Evolutionary conservation across 208 protist species (phyloP), one percentile per base, ranked within the genome.

Genomic region (Crithidia expoeki): DNA sequence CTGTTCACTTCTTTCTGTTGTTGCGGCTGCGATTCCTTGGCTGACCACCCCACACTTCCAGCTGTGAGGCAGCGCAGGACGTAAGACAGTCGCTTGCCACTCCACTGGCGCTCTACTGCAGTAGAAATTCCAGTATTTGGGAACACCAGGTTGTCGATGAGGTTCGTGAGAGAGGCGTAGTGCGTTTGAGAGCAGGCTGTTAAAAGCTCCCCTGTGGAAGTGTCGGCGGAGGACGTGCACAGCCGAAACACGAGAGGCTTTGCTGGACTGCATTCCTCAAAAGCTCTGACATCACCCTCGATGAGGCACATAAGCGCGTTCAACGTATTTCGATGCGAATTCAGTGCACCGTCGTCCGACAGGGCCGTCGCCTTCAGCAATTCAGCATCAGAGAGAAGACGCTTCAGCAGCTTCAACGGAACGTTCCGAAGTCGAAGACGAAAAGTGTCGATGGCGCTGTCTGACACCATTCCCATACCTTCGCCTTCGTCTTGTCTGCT

Each of bases 1-100:
- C 34, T 4, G 14, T 30, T 21, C 12, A 23, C 17, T 23, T 16
- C 14, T 44, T 55, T 14, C 11, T 23, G 25, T 14, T 25, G 36
- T 42, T 16, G 49, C 30, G 17, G n/a, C 10, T 3, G 4, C 33
- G n/a, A n/a, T n/a, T n/a, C n/a, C n/a, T n/a, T n/a, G n/a, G 16
- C 27, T 14, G 32, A 23, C 27, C 36, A 6, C 33, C 14, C 33
- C 19, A 50, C 58, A 1, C 36, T 23, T 19, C 4, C 30, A 12
- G 57, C 63, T 2, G 52, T 69, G 27, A 68, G 16, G 30, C 70
- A 71, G 1, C 27, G 72, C 36, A 72, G 33, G 10, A 63, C 51
- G 33, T 72, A 70, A 25, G 32, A 38, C 10, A 70, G 58, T 10
- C 33, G 53, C 19, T 33, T 47, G 23, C 60, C 32, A 23, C 27